Conservation (phyloP, 2,329 filamentous ascomycete genomes). For the Colletotrichum tropicale region DNA sequence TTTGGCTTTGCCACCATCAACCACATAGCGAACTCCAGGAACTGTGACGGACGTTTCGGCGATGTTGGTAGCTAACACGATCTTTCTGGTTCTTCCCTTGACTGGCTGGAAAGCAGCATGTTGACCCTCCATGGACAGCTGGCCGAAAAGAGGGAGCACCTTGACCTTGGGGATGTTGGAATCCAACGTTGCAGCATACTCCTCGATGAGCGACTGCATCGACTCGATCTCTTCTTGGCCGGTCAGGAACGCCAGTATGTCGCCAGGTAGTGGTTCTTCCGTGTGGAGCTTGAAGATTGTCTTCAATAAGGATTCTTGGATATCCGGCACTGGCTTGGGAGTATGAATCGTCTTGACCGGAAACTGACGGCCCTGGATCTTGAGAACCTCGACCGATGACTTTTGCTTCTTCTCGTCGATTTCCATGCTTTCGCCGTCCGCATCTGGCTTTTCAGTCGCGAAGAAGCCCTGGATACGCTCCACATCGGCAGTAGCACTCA, state of each 20-base stretch:
- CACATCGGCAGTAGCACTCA: constrained; percentile 96
- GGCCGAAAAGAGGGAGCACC: constrained; percentile 85
- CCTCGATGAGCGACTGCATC: constrained; percentile 79
- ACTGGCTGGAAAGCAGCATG: constrained; percentile 83
- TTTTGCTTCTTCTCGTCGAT: neutral
- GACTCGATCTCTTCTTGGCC: constrained; percentile 93
- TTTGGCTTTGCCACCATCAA: constrained; percentile 94
- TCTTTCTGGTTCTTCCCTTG: constrained; percentile 78
- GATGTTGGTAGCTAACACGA: constrained; percentile 94
- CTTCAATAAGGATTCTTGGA: constrained; percentile 81
- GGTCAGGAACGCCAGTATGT: constrained; percentile 89
- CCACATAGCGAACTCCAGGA: constrained; percentile 86
- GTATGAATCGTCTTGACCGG: constrained; percentile 82
- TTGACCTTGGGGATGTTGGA: constrained; percentile 75
- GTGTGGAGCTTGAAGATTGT: constrained; percentile 86
- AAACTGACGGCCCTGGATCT: constrained; percentile 86
- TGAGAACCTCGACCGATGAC: constrained; percentile 48
- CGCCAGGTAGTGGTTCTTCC: constrained; percentile 89
- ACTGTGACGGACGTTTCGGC: constrained; percentile 99
- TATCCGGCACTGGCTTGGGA: constrained; percentile 75
- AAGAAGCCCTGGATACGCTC: constrained; percentile 82
- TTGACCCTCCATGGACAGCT: constrained; percentile 85
- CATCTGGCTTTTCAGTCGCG: constrained; percentile 22
- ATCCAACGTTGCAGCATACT: constrained; percentile 75
- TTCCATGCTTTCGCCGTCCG: neutral